Percentiles rank a stretch among this genome's conserved stretches.
phyloP scores from a whole-genome alignment of 2,329 filamentous ascomycete genomes.

The Alternaria sp. region DNA sequence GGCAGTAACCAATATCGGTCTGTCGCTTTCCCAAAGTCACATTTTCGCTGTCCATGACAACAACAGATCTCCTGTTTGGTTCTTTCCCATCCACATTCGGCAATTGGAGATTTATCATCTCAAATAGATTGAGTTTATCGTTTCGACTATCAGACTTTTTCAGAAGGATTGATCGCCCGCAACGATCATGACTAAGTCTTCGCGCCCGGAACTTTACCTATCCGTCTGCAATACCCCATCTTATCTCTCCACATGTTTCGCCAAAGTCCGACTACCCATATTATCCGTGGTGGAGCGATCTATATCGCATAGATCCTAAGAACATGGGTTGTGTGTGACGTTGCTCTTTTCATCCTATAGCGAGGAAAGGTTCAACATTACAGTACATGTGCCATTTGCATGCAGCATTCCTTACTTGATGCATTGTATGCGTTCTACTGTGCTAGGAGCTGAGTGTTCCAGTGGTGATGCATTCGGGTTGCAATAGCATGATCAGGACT shows the following conservation, averaged over 20 bases:
- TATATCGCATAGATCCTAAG: constrained; percentile 13
- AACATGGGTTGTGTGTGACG: not conserved
- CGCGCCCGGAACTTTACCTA: not conserved
- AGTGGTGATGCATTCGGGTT: not conserved
- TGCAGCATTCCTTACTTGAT: not conserved
- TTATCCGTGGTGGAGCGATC: not conserved
- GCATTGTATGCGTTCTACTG: not conserved
- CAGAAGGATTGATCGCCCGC: not conserved
- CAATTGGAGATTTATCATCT: not conserved
- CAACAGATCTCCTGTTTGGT: not conserved
- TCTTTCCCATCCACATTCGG: not conserved
- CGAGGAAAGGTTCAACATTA: constrained; percentile 8
- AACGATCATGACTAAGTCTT: constrained; percentile 10
- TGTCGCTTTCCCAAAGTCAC: not conserved
- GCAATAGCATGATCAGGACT: not conserved
- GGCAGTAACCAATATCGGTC: constrained; percentile 8
- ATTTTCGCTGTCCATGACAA: not conserved
- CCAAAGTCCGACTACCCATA: not conserved
- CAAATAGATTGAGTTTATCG: not conserved
- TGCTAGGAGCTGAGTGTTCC: not conserved
- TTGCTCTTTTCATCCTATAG: constrained; percentile 3
- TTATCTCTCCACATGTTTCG: not conserved
- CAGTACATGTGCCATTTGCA: not conserved
- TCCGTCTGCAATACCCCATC: constrained; percentile 1
- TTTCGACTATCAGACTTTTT: not conserved